phyloP scores from a whole-genome alignment of 2,329 filamentous ascomycete species.

The Colletotrichum magnum region DNA sequence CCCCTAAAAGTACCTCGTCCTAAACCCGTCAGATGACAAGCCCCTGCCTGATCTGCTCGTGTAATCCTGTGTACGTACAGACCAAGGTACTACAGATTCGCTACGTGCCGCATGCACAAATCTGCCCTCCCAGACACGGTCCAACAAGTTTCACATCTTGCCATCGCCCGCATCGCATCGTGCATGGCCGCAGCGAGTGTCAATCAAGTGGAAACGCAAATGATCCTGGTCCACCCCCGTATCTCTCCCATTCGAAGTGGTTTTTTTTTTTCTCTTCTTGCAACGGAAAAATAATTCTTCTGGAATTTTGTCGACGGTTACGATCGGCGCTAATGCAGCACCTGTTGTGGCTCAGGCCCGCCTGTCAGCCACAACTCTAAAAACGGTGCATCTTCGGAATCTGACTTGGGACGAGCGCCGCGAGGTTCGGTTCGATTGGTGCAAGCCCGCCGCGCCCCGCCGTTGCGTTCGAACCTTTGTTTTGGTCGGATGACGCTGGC shows the following conservation, averaged over 20 bases:
- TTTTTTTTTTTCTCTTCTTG: neutral
- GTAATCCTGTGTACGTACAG: too few species aligned
- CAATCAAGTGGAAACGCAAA: conserved; percentile 30
- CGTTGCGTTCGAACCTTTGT: conserved; percentile 10
- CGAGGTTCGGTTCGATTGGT: neutral
- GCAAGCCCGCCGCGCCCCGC: neutral
- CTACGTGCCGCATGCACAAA: neutral
- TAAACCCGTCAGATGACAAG: too few species aligned
- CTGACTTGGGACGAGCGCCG: conserved; percentile 16
- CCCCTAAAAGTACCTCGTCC: too few species aligned
- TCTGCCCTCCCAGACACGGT: conserved; percentile 5
- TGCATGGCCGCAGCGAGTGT: conserved; percentile 11
- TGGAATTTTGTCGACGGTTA: conserved; percentile 26
- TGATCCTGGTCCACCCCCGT: conserved; percentile 1
- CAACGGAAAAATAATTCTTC: neutral
- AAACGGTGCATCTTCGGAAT: conserved; percentile 36
- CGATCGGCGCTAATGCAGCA: conserved; percentile 40
- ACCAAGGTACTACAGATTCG: too few species aligned
- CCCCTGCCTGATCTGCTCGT: too few species aligned
- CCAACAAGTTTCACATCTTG: conserved; percentile 26
- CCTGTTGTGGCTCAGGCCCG: conserved; percentile 37
- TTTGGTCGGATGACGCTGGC: too few species aligned
- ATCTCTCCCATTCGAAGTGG: conserved; percentile 11
- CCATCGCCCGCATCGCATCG: neutral
- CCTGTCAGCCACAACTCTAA: conserved; percentile 41